Base-by-base conservation (phyloP, 2,329 filamentous ascomycete genomes). In the Orbilia javanica region DNA sequence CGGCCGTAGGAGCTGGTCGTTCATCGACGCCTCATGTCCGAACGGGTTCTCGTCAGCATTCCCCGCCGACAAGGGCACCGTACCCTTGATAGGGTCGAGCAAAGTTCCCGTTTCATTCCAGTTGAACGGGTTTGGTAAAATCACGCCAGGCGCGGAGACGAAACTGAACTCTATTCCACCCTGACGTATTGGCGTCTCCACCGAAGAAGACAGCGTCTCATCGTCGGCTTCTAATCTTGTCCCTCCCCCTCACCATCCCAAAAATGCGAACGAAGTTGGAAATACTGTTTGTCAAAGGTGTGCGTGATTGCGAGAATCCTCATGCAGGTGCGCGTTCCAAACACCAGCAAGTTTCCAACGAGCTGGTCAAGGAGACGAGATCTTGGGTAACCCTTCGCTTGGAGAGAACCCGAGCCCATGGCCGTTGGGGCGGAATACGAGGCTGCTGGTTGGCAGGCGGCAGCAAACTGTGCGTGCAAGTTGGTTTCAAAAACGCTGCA, bases 371-470 rank as follows among this genome's bases (percentile, higher is more conserved):
- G 71, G 27, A 55, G 48, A 75, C 63, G 29, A 29, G 67, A 50
- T 69, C 62, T 64, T 75, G 71, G 71, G 71, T 75, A 67, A 74
- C 46, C 46, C 50, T 55, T 75, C 71, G 71, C 71, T 75, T 75
- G 71, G 64, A 55, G 42, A 75, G 64, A 69, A 75, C 72, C 72
- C 72, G 65, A 76, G 55, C 72, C 46, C 64, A 69, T 46, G 71
- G 71, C 71, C 71, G 71, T 69, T 75, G 71, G 71, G 55, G 71
- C 71, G 46, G 62, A 27, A 75, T 75, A 75, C 72, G 72, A 76
- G 50, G 50, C 60, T 73, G 68, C 11, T 39, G 50, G 55, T 10
- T 39, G 48, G 55, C 44, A 39, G 67, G 44, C 53, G 53, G 53
- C 52, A 48, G 53, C 53, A 25, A n/a, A 22, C 29, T 69, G 52